Percentiles rank a stretch among this genome's conserved stretches.
These are phyloP conservation scores for Fusarium keratoplasticum DNA, from an alignment of 2,329 filamentous ascomycete genomes.

Conservation along the genomic window DNA sequence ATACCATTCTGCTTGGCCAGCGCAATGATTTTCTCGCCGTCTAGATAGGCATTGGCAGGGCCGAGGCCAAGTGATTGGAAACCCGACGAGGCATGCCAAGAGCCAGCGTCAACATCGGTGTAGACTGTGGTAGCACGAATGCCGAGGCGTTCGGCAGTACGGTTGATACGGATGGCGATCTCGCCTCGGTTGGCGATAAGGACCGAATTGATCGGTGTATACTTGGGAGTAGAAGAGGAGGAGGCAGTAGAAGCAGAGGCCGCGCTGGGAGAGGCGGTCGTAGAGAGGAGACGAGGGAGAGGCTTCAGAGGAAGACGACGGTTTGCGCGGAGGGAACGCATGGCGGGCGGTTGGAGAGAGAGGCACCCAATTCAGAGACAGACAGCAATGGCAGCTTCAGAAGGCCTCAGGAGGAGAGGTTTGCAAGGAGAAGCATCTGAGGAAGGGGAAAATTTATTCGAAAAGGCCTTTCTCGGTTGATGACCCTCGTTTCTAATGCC, in stretches of 20 bases:
- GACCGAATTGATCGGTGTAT: conserved; percentile 76
- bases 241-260: conserved; percentile 49
- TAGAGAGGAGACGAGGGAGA: conserved; percentile 54
- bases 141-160: conserved; percentile 87
- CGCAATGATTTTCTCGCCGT: conserved; percentile 90
- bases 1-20: conserved; percentile 89
- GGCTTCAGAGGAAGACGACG: conserved; percentile 61
- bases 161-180: conserved; percentile 92
- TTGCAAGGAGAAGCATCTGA: conserved; percentile 17
- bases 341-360: conserved; percentile 46
- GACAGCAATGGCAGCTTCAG: conserved; percentile 19
- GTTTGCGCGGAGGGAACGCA: conserved; percentile 67
- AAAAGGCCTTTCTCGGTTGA: conserved; percentile 17
- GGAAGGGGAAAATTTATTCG: conserved; percentile 14
- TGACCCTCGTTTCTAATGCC: conserved; percentile 36
- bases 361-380: conserved; percentile 27
- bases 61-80: conserved; percentile 88
- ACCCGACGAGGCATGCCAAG: conserved; percentile 89
- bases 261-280: conserved; percentile 48
- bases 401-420: conserved; percentile 12
- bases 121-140: conserved; percentile 95
- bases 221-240: conserved; percentile 46
- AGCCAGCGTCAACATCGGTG: conserved; percentile 87
- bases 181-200: conserved; percentile 97
- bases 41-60: conserved; percentile 86